These are phyloP conservation scores for Drechslerella dactyloides DNA, from an alignment of 2,329 filamentous ascomycete genomes.

Conservation along the genomic window DNA sequence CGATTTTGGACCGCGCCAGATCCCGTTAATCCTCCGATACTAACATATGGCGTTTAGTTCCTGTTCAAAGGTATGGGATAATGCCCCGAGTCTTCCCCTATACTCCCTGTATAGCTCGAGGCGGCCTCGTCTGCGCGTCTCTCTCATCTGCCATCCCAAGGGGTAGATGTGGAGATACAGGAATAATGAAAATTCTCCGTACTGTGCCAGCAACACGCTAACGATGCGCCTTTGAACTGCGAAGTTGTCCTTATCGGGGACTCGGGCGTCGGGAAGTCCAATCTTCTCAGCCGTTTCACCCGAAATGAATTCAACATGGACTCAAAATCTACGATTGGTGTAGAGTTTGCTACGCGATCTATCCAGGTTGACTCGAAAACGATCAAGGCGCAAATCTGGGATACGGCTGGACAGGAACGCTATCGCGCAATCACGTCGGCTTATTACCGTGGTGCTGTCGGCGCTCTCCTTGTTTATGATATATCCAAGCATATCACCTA, in stretches of 20 bases:
- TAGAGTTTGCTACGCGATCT: conserved; percentile 97
- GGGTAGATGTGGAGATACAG: not conserved
- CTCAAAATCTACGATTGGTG: conserved; percentile 99
- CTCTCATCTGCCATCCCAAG: conserved; percentile 26
- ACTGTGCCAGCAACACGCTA: conserved; percentile 26
- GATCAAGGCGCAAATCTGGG: conserved; percentile 99
- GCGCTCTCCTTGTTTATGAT: conserved; percentile 96
- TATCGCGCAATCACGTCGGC: conserved; percentile 99
- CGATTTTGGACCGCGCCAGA: conserved; percentile 6
- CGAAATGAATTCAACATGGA: conserved; percentile 99
- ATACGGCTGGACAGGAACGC: conserved; percentile 97
- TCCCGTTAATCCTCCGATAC: not conserved
- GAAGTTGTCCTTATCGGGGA: conserved; percentile 87
- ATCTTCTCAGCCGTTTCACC: conserved; percentile 98
- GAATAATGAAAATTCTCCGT: not conserved
- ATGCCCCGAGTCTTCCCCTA: conserved; percentile 33
- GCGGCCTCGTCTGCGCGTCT: conserved; percentile 15
- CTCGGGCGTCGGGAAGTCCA: conserved; percentile 99
- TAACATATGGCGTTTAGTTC: conserved; percentile 68
- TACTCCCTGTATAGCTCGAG: not conserved
- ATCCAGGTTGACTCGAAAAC: conserved; percentile 99
- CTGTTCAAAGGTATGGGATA: conserved; percentile 87
- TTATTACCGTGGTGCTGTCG: conserved; percentile 97
- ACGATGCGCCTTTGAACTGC: conserved; percentile 1
- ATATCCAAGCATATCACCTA: conserved; percentile 99